These are phyloP conservation scores for Neofusicoccum cordaticola DNA, from an alignment of 2,329 filamentous ascomycete genomes.

Conservation along the genomic window DNA sequence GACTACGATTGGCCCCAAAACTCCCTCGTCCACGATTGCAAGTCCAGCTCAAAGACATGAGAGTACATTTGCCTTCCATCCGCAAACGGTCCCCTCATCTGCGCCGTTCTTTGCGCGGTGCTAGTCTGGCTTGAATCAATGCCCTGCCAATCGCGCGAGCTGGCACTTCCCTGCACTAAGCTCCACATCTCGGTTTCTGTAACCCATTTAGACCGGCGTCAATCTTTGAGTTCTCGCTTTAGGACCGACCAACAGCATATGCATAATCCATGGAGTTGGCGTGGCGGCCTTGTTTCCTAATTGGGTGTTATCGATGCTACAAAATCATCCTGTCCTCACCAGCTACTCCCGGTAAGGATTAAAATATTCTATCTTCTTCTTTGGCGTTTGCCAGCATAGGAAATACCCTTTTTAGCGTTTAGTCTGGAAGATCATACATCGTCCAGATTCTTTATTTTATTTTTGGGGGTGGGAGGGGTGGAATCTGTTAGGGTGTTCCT, in stretches of 20 bases:
- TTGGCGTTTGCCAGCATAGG: background rate
- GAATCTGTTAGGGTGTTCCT: background rate
- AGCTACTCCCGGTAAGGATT: background rate
- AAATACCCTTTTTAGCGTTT: background rate
- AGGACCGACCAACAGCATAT: background rate
- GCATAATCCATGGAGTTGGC: background rate
- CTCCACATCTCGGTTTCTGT: background rate
- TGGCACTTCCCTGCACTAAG: background rate
- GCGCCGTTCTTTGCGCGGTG: background rate
- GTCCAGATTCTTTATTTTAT: background rate
- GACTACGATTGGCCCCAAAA: conserved; percentile 62
- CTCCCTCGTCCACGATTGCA: conserved; percentile 45
- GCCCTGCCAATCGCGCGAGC: background rate
- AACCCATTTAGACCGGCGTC: background rate
- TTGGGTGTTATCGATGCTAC: background rate
- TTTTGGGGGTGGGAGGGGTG: background rate
- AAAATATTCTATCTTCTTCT: background rate
- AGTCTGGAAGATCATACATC: background rate
- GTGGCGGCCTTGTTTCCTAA: background rate
- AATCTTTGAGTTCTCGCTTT: background rate
- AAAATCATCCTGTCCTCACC: background rate
- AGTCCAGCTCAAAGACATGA: background rate
- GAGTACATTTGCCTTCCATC: background rate
- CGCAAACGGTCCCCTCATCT: background rate
- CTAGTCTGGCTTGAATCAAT: background rate